phyloP scores from a whole-genome alignment of 73 alveolate genomes.

The Durusdinium trenchii region DNA sequence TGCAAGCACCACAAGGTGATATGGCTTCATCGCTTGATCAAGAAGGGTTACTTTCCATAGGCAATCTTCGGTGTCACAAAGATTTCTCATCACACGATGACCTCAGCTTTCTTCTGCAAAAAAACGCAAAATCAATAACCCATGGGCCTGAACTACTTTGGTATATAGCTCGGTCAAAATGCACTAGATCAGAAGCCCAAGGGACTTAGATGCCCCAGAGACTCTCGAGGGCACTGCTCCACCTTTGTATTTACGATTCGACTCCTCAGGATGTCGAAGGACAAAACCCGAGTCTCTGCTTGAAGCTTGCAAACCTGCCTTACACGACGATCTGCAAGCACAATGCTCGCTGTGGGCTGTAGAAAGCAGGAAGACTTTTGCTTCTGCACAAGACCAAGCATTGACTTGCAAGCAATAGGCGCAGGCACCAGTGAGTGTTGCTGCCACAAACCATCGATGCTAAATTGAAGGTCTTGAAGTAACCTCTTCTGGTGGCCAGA shows the following conservation, averaged over 20 bases:
- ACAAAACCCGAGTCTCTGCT: not conserved
- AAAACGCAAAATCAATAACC: too few species aligned
- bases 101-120: too few species aligned
- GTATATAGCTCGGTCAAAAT: too few species aligned
- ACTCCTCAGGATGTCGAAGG: conserved; percentile 1
- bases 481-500: not conserved
- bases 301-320: not conserved
- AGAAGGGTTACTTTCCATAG: not conserved
- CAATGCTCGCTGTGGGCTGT: not conserved
- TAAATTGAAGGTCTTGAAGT: not conserved
- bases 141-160: too few species aligned
- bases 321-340: conserved; percentile 11
- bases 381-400: not conserved
- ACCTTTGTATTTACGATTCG: not conserved
- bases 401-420: not conserved
- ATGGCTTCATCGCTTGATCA: not conserved
- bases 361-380: conserved; percentile 10
- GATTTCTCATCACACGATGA: not conserved
- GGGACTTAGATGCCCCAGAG: not conserved
- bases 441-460: conserved; percentile 23
- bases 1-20: not conserved
- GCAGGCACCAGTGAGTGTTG: conserved; percentile 2
- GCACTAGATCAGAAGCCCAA: too few species aligned
- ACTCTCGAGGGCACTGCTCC: conserved; percentile 10
- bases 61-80: not conserved